Percentiles rank a stretch among this genome's conserved stretches.
phyloP scores from a whole-genome alignment of 2,329 filamentous ascomycete genomes.

The Bipolaris cookei region DNA sequence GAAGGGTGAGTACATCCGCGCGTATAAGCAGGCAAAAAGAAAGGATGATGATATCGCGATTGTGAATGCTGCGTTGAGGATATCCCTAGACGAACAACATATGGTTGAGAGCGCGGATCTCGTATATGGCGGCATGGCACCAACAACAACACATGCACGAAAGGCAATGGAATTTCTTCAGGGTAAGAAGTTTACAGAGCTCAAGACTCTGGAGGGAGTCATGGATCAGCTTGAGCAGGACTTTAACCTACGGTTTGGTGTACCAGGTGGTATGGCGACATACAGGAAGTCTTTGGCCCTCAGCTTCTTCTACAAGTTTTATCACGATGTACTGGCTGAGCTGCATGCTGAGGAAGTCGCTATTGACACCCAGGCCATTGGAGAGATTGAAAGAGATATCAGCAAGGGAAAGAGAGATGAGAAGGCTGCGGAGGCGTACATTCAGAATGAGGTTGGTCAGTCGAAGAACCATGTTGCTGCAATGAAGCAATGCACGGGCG shows the following conservation, averaged over 20 bases:
- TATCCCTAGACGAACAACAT: slow-evolving; percentile 72
- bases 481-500: slow-evolving; percentile 89
- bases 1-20: slow-evolving; percentile 81
- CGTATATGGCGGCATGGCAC: slow-evolving; percentile 94
- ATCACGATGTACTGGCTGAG: slow-evolving; percentile 79
- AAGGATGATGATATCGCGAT: slow-evolving; percentile 99
- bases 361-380: slow-evolving; percentile 75
- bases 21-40: slow-evolving; percentile 95
- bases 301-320: slow-evolving; percentile 96
- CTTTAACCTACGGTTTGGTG: slow-evolving; percentile 86
- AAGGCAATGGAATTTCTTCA: slow-evolving; percentile 74
- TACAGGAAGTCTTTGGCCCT: slow-evolving; percentile 90
- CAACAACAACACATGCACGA: slow-evolving; percentile 86
- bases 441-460: slow-evolving; percentile 82
- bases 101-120: slow-evolving; percentile 76
- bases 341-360: slow-evolving; percentile 61
- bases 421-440: slow-evolving; percentile 75
- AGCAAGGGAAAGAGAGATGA: slow-evolving; percentile 82
- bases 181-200: slow-evolving; percentile 80
- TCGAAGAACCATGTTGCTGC: slow-evolving; percentile 88
- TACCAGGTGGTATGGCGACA: slow-evolving; percentile 96
- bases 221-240: slow-evolving; percentile 91
- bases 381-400: slow-evolving; percentile 84
- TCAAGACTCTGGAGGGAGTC: slow-evolving; percentile 82
- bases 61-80: slow-evolving; percentile 83